These are phyloP conservation scores for Polytrichum formosum DNA, from an alignment of 225 moss, liverwort and hornwort species.

Conservation along the genomic window DNA sequence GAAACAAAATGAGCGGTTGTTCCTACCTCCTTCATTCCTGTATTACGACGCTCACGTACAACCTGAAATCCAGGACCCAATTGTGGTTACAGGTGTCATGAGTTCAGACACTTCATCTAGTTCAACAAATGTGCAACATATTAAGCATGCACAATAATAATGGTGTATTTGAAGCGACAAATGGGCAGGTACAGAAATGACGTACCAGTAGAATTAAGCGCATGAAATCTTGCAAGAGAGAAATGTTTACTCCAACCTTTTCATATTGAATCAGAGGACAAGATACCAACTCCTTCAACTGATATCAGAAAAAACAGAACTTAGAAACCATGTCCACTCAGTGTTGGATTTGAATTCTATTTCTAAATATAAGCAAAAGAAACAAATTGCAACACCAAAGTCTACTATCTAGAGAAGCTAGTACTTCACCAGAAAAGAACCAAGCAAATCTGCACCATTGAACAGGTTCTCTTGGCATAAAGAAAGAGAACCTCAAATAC, in stretches of 20 bases:
- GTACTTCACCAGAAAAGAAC: no score
- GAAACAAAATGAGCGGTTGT: background rate
- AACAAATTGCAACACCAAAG: background rate
- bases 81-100: background rate
- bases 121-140: no score
- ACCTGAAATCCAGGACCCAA: slow-evolving; percentile 44
- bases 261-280: slow-evolving; percentile 22
- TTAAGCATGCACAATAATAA: background rate
- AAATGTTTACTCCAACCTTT: slow-evolving; percentile 41
- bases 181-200: background rate
- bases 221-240: slow-evolving; percentile 85
- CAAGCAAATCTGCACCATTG: no score
- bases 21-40: slow-evolving; percentile 84
- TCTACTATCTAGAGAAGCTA: no score
- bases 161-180: no score
- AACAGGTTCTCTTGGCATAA: background rate
- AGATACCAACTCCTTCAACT: slow-evolving; percentile 41
- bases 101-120: background rate
- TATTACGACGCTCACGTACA: slow-evolving; percentile 90
- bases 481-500: slow-evolving; percentile 44
- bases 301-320: slow-evolving; percentile 9
- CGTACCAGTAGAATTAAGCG: slow-evolving; percentile 83
- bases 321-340: background rate
- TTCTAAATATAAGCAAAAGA: background rate
- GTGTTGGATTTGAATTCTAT: no score